Evolutionary conservation across 1,284 basidiomycete genomes (phyloP).

Genomic region (Sphagnurus paluster): DNA sequence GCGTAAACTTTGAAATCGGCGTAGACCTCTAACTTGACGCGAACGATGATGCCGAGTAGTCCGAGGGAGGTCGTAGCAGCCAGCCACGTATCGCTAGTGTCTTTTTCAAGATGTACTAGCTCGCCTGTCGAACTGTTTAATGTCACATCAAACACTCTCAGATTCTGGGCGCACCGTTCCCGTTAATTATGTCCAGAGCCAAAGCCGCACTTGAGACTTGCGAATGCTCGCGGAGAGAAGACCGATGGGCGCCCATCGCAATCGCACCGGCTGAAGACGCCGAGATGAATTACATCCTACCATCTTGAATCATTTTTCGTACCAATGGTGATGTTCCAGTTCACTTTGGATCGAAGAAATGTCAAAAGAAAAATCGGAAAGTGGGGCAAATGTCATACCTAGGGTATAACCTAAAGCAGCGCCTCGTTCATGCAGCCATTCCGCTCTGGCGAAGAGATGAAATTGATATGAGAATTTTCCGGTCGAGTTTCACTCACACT

Average conservation of each 20-base stretch:
- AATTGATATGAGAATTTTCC: too few species aligned
- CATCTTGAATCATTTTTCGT: background rate
- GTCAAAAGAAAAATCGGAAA: background rate
- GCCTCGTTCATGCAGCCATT: conserved; percentile 34
- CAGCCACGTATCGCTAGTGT: conserved; percentile 32
- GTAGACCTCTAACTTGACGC: conserved; percentile 30
- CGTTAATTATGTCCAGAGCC: conserved; percentile 35
- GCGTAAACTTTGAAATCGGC: conserved; percentile 34
- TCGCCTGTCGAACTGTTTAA: conserved; percentile 27
- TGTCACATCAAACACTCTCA: background rate
- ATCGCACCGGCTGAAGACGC: conserved; percentile 30
- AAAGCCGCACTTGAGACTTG: conserved; percentile 34
- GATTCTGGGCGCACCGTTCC: conserved; percentile 25
- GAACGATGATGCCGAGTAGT: conserved; percentile 33
- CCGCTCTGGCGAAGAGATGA: conserved; percentile 21
- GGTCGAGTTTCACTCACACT: conserved; percentile 24
- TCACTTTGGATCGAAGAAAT: conserved; percentile 21
- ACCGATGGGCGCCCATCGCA: conserved; percentile 38
- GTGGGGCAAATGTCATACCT: conserved; percentile 18
- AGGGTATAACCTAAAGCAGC: conserved; percentile 34
- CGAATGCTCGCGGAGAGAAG: conserved; percentile 34
- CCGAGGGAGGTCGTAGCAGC: conserved; percentile 36
- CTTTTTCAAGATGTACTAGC: conserved; percentile 30
- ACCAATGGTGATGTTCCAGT: conserved; percentile 39
- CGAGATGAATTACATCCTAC: background rate